Evolutionary conservation across 495 filamentous ascomycete species (phyloP).

Genomic region (Aspergillus egyptiacus): DNA sequence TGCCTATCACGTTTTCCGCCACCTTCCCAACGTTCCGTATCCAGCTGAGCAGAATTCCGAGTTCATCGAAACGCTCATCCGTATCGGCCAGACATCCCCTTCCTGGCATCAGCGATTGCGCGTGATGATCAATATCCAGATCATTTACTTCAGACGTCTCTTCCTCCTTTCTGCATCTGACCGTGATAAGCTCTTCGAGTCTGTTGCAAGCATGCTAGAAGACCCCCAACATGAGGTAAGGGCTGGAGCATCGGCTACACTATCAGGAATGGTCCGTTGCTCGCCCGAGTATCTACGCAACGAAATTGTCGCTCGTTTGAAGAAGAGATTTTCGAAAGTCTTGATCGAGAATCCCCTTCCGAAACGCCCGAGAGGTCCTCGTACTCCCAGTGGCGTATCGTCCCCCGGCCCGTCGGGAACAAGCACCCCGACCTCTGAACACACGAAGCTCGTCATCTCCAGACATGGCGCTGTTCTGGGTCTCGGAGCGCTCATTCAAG

Average conservation of each 20-base stretch:
- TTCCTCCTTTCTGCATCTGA: slow-evolving; percentile 80
- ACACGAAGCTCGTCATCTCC: slow-evolving; percentile 68
- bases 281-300: slow-evolving; percentile 78
- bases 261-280: slow-evolving; percentile 97
- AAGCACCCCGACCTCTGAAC: slow-evolving; percentile 73
- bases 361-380: slow-evolving; percentile 52
- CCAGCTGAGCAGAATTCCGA: slow-evolving; percentile 73
- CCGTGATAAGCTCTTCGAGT: slow-evolving; percentile 76
- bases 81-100: slow-evolving; percentile 75
- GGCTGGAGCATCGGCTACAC: slow-evolving; percentile 80
- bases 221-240: slow-evolving; percentile 92
- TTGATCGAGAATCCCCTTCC: slow-evolving; percentile 79
- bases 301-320: slow-evolving; percentile 66
- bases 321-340: slow-evolving; percentile 69
- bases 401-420: slow-evolving; percentile 53
- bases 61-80: slow-evolving; percentile 81
- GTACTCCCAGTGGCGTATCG: slow-evolving; percentile 25
- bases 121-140: slow-evolving; percentile 98
- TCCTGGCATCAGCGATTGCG: slow-evolving; percentile 97
- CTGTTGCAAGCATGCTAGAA: slow-evolving; percentile 87
- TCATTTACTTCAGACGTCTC: slow-evolving; percentile 94
- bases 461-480: slow-evolving; percentile 91
- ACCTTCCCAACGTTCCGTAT: slow-evolving; percentile 93
- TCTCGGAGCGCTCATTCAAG: slow-evolving; percentile 83
- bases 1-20: slow-evolving; percentile 95